A percentile compares a stretch with the other conserved stretches of the same genome.
Conservation (phyloP, 2,329 filamentous ascomycete genomes). For the Fusarium concolor region DNA sequence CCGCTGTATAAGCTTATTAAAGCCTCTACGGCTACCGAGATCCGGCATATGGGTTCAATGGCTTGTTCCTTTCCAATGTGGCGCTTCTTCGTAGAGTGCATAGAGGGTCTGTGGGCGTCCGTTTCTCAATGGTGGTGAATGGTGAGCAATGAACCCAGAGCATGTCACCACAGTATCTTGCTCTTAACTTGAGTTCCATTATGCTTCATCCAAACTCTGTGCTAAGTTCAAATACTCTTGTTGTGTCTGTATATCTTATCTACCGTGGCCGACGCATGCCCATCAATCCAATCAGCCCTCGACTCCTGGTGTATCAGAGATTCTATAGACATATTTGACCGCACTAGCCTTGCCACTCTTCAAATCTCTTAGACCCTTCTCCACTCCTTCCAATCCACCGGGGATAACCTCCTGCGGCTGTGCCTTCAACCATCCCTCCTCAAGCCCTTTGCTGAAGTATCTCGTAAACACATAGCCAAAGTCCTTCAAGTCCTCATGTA, state of each 20-base stretch:
- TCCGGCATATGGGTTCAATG: fast-evolving
- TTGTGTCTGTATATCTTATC: background rate
- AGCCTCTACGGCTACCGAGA: background rate
- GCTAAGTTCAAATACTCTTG: fast-evolving
- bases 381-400: constrained; percentile 16
- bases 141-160: fast-evolving
- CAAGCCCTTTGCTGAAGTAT: constrained; percentile 13
- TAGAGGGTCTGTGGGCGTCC: too few species aligned
- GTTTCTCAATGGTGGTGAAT: fast-evolving
- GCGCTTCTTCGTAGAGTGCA: background rate
- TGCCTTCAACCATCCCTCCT: constrained; percentile 19
- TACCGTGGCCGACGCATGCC: fast-evolving
- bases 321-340: constrained; percentile 25
- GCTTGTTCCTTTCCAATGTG: fast-evolving
- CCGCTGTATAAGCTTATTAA: background rate
- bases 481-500: constrained; percentile 21
- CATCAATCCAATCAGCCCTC: background rate
- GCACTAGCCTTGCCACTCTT: constrained; percentile 21
- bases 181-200: fast-evolving
- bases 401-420: constrained; percentile 26
- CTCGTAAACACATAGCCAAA: background rate
- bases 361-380: background rate
- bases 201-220: too few species aligned
- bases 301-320: constrained; percentile 16
- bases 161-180: background rate